These are phyloP conservation scores for Pilasporangium apinafurcum DNA, from an alignment of 352 stramenopile species.

Conservation along the genomic window DNA sequence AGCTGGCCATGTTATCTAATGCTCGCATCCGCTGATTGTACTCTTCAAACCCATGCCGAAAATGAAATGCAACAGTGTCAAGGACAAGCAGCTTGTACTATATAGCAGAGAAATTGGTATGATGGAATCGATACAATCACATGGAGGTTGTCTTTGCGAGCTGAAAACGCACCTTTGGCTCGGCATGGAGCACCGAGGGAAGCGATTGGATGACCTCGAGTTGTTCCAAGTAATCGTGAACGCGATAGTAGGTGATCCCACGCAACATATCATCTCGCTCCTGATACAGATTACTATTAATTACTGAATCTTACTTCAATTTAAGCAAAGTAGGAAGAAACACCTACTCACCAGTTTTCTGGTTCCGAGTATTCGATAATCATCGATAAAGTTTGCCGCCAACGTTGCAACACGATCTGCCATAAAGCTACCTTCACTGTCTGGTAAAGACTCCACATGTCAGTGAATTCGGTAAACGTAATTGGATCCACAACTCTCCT, in stretches of 20 bases:
- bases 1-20: slow-evolving; percentile 64
- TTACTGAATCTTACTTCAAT: no score
- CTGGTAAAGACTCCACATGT: slow-evolving; percentile 14
- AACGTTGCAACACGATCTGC: slow-evolving; percentile 83
- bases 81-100: slow-evolving; percentile 87
- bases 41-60: slow-evolving; percentile 82
- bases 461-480: neutral
- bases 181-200: slow-evolving; percentile 33
- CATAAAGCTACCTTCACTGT: slow-evolving; percentile 92
- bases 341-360: slow-evolving; percentile 24
- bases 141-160: no score
- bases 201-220: slow-evolving; percentile 83
- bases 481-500: neutral
- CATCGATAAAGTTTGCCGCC: slow-evolving; percentile 68
- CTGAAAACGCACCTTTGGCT: slow-evolving; percentile 18
- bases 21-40: slow-evolving; percentile 50
- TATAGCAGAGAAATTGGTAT: no score
- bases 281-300: slow-evolving; percentile 29
- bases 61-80: slow-evolving; percentile 94
- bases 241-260: slow-evolving; percentile 68
- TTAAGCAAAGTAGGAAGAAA: slow-evolving; percentile 6
- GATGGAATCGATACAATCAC: no score
- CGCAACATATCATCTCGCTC: slow-evolving; percentile 76
- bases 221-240: slow-evolving; percentile 88
- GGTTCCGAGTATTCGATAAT: slow-evolving; percentile 36